A percentile compares a stretch with the other conserved stretches of the same genome.
These are phyloP conservation scores for Willaertia magna DNA, from an alignment of 208 protist species.

Conservation along the genomic window DNA sequence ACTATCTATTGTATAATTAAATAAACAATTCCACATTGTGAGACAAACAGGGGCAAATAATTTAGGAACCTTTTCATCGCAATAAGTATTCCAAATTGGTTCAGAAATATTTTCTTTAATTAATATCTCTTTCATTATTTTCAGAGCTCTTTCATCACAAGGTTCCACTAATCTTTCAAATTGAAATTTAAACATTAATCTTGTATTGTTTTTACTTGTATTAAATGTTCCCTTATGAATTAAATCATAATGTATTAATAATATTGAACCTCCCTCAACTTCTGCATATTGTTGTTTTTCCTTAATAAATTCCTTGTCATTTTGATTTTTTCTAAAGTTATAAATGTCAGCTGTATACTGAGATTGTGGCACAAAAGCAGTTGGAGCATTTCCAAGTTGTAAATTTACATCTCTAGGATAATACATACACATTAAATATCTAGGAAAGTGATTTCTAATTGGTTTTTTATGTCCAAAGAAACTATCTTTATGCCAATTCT, in stretches of 20 bases:
- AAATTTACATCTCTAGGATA: background rate
- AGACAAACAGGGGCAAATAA: too few relatives aligned
- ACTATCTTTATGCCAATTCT: background rate
- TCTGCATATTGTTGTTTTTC: background rate
- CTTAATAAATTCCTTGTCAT: background rate
- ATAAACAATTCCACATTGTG: too few relatives aligned
- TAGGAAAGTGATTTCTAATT: background rate
- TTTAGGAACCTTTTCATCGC: too few relatives aligned
- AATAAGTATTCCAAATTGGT: too few relatives aligned
- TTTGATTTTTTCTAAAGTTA: background rate
- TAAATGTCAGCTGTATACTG: background rate
- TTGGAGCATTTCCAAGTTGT: background rate
- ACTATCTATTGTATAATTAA: too few relatives aligned
- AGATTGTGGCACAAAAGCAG: background rate
- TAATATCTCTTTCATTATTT: too few relatives aligned
- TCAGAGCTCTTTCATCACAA: too few relatives aligned
- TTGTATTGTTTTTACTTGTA: background rate
- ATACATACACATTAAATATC: conserved; percentile 1
- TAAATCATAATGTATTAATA: conserved; percentile 8
- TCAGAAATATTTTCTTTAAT: too few relatives aligned
- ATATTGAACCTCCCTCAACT: background rate
- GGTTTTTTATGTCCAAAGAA: background rate
- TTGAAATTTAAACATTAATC: conserved; percentile 7
- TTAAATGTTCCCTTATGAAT: background rate
- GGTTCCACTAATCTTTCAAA: background rate